Conservation (phyloP, 192 early-diverging fungal genomes). For the Borealophlyctis nickersoniae region DNA sequence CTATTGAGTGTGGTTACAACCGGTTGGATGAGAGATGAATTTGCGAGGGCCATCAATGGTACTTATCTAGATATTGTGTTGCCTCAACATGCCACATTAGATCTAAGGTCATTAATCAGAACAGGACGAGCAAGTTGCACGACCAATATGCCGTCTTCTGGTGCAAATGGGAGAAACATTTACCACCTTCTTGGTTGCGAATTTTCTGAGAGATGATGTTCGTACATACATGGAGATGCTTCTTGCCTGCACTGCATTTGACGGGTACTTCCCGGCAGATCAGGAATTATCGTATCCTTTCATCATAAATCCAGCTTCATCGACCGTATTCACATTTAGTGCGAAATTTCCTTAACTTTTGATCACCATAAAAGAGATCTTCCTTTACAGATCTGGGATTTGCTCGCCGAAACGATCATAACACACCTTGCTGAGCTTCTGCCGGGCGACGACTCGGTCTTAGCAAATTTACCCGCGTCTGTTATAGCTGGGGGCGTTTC, state of each 20-base stretch:
- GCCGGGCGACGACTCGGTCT: no score
- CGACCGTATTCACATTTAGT: not conserved
- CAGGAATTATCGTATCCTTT: slow-evolving; percentile 40
- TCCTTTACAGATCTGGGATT: slow-evolving; percentile 19
- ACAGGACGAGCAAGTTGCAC: slow-evolving; percentile 25
- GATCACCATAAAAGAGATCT: slow-evolving; percentile 5
- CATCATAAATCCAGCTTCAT: slow-evolving; percentile 1
- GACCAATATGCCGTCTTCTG: slow-evolving; percentile 33
- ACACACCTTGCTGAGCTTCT: no score
- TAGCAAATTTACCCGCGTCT: no score
- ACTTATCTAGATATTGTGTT: not conserved
- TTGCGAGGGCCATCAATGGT: slow-evolving; percentile 35
- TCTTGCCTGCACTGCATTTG: slow-evolving; percentile 35
- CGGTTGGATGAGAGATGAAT: slow-evolving; percentile 30
- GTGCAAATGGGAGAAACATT: slow-evolving; percentile 38
- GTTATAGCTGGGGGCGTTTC: no score
- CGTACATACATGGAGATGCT: slow-evolving; percentile 36
- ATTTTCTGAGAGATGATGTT: slow-evolving; percentile 19
- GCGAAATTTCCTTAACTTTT: not conserved
- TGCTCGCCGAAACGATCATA: no score
- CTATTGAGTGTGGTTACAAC: slow-evolving; percentile 31
- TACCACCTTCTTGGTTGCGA: slow-evolving; percentile 19
- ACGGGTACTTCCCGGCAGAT: slow-evolving; percentile 39
- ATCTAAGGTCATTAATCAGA: slow-evolving; percentile 21
- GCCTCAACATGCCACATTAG: not conserved